Base-by-base conservation (phyloP, 2,329 filamentous ascomycete genomes). In the Fusarium coicis region DNA sequence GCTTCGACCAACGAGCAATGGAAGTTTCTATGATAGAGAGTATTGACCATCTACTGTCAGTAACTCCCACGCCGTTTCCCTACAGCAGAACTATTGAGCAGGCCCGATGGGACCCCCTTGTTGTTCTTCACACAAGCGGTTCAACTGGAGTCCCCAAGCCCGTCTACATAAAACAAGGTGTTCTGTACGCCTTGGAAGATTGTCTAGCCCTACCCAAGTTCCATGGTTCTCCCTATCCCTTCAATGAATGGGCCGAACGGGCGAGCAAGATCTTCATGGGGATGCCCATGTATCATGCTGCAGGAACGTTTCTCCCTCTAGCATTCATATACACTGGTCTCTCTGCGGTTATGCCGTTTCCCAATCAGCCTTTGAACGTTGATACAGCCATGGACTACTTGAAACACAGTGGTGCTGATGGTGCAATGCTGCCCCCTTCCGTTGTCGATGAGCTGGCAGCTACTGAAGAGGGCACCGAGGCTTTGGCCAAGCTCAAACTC, bases 211-310 rank as follows among this genome's bases (percentile, higher is more conserved):
- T 23, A 0, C 42, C 55, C 0, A 32, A 40, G 2, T 62, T 43
- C 1, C 32, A 44, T 12, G 47, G n/a, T 1, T 62, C 15, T 14
- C 9, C 23, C 0, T 55, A 43, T 19, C 3, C 11, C 0, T 8
- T 55, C 3, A 11, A 14, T 0, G 26, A 39, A 14, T 68, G 55
- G 63, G 30, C 10, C 6, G 6, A 34, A 0, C 19, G 36, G 7
- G 30, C 36, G 2, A 34, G 4, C 1, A 68, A 47, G 3, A 7
- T 49, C 16, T n/a, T 68, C 0, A 2, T 63, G 0, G 28, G 42
- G 1, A 54, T 68, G 65, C 65, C 65, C 0, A 49, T 68, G 65
- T 68, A 63, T 7, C 65, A 68, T 18, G 65, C 16, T 2, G 63
- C 37, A 14, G 65, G 63, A 7, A n/a, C 66, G 5, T 40, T 36